These are phyloP conservation scores for Nakazawaea pomicola DNA, from an alignment of 805 yeast species.

Conservation along the genomic window DNA sequence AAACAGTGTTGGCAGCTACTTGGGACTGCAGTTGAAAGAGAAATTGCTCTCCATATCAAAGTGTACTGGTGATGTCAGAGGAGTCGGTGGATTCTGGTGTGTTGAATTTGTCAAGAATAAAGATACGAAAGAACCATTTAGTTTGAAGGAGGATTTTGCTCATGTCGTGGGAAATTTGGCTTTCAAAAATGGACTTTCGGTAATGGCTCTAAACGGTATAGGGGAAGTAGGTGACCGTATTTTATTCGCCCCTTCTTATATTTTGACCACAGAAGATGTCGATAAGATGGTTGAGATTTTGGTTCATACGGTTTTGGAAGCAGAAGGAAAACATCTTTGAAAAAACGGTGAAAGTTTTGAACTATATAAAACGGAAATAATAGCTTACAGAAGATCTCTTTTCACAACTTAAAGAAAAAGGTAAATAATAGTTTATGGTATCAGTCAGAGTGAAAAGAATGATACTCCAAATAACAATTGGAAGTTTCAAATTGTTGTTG, in stretches of 20 bases:
- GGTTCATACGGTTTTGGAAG: slow-evolving; percentile 5
- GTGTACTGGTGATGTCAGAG: slow-evolving; percentile 47
- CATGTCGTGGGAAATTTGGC: slow-evolving; percentile 28
- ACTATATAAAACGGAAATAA: too few relatives aligned
- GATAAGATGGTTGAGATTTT: slow-evolving; percentile 27
- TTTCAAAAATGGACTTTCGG: slow-evolving; percentile 37
- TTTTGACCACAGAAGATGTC: slow-evolving; percentile 30
- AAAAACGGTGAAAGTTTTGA: not conserved
- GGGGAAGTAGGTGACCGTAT: slow-evolving; percentile 38
- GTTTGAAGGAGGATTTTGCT: slow-evolving; percentile 29
- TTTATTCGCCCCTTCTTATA: slow-evolving; percentile 39
- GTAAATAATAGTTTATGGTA: too few relatives aligned
- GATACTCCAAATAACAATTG: too few relatives aligned
- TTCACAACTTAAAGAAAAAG: not conserved
- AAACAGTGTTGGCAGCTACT: slow-evolving; percentile 34
- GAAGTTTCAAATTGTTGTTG: too few relatives aligned
- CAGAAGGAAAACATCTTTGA: slow-evolving; percentile 12
- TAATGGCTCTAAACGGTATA: slow-evolving; percentile 34
- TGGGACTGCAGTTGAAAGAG: slow-evolving; percentile 30
- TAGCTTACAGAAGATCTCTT: too few relatives aligned
- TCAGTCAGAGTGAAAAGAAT: too few relatives aligned
- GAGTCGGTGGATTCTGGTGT: slow-evolving; percentile 51
- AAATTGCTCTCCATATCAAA: slow-evolving; percentile 27
- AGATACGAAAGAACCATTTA: slow-evolving; percentile 40
- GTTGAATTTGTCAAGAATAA: slow-evolving; percentile 45